Percentiles rank a stretch among this genome's conserved stretches.
phyloP scores from a whole-genome alignment of 768 basidiomycete species.

The Termitomyces heimii region DNA sequence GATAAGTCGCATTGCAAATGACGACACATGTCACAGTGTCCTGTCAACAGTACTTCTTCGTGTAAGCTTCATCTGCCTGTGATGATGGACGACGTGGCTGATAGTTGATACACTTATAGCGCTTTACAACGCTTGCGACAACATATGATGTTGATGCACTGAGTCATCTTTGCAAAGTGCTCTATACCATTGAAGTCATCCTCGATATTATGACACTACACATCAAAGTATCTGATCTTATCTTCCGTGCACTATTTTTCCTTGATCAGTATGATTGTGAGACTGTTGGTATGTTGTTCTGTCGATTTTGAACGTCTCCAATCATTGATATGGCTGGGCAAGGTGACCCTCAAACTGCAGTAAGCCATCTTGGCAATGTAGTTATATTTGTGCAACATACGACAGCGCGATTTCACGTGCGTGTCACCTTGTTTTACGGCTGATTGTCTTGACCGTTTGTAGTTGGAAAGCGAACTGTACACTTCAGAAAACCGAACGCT shows the following conservation, averaged over 20 bases:
- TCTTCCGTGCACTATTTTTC: conserved; percentile 55
- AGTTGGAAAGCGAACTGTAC: conserved; percentile 49
- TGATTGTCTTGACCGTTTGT: background rate
- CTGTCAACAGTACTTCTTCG: conserved; percentile 55
- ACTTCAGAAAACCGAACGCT: conserved; percentile 39
- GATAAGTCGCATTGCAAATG: conserved; percentile 45
- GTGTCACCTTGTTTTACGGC: conserved; percentile 9
- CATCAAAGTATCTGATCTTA: conserved; percentile 54
- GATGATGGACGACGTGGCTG: background rate
- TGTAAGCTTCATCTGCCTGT: conserved; percentile 29
- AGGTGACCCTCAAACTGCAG: conserved; percentile 84
- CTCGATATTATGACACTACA: conserved; percentile 71
- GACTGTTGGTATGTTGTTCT: conserved; percentile 57
- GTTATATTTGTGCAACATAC: conserved; percentile 68
- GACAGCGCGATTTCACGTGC: conserved; percentile 59
- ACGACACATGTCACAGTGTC: conserved; percentile 47
- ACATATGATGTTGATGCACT: conserved; percentile 62
- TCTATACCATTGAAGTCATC: conserved; percentile 51
- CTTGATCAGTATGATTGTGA: conserved; percentile 76
- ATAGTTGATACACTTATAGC: conserved; percentile 31
- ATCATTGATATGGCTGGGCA: background rate
- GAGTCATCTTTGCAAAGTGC: conserved; percentile 62
- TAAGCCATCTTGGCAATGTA: conserved; percentile 73
- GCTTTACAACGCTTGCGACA: conserved; percentile 46
- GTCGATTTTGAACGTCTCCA: background rate